phyloP scores from a whole-genome alignment of 1,139 yeast genomes.

The Entelexis paramagnoliae region DNA sequence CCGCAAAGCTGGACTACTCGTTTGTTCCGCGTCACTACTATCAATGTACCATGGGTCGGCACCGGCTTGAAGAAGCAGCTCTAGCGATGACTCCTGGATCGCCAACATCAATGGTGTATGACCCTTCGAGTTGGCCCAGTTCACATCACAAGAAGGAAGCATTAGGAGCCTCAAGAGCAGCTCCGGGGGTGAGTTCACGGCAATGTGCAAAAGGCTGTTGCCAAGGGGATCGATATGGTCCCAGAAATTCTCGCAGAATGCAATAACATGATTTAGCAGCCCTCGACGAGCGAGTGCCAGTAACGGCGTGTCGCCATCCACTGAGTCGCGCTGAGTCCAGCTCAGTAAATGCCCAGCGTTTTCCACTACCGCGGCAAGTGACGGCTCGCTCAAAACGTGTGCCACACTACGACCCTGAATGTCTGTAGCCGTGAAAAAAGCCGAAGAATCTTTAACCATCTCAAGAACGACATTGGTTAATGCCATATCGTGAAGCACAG shows the following conservation, averaged over 20 bases:
- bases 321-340: background rate
- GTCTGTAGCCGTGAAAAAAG: slow-evolving; percentile 4
- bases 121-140: slow-evolving; percentile 42
- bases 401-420: slow-evolving; percentile 32
- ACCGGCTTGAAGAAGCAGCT: slow-evolving; percentile 12
- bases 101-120: slow-evolving; percentile 11
- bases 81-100: background rate
- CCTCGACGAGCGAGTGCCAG: background rate
- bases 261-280: background rate
- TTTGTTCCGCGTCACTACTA: background rate
- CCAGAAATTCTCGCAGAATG: slow-evolving; percentile 22
- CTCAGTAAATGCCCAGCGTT: background rate
- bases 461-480: slow-evolving; percentile 40
- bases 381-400: background rate
- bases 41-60: slow-evolving; percentile 16
- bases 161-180: slow-evolving; percentile 37
- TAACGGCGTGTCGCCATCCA: background rate
- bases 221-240: slow-evolving; percentile 67
- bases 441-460: slow-evolving; percentile 33
- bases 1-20: background rate
- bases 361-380: background rate
- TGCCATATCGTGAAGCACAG: slow-evolving; percentile 49
- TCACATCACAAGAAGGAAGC: slow-evolving; percentile 43
- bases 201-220: slow-evolving; percentile 65
- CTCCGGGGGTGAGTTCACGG: slow-evolving; percentile 32